Evolutionary conservation across 495 filamentous ascomycete species (phyloP).

Genomic region (Aspergillus nidulans): DNA sequence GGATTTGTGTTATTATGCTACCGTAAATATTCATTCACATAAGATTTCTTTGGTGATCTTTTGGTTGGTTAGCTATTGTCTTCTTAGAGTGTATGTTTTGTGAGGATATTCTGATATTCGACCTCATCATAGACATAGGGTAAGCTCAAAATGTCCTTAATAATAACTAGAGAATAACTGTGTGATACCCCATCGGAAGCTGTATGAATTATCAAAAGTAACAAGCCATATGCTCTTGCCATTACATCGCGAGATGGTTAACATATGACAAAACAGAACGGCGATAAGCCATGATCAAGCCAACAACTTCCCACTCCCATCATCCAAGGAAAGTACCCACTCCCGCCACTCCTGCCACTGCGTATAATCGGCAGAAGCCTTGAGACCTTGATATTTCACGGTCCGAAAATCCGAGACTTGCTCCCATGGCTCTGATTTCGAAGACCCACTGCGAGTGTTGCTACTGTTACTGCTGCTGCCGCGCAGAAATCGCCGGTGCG

Average conservation of each 20-base stretch:
- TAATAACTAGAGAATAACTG: background rate
- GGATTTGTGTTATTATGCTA: too few relatives aligned
- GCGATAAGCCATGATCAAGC: background rate
- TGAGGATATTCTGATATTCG: too few relatives aligned
- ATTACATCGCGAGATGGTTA: background rate
- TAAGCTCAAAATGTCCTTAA: background rate
- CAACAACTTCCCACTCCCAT: conserved; percentile 25
- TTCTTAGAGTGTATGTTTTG: too few relatives aligned
- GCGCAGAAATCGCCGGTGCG: conserved; percentile 34
- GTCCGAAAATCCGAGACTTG: conserved; percentile 67
- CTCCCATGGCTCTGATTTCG: conserved; percentile 52
- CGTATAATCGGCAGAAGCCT: conserved; percentile 60
- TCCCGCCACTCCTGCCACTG: conserved; percentile 75
- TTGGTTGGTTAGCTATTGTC: too few relatives aligned
- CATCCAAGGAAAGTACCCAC: conserved; percentile 56
- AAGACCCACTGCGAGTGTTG: conserved; percentile 7
- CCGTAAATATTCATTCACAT: too few relatives aligned
- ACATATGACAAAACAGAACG: too few relatives aligned
- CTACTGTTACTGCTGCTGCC: conserved; percentile 18
- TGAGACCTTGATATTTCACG: conserved; percentile 76
- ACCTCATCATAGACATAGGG: too few relatives aligned
- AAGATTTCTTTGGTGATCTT: too few relatives aligned
- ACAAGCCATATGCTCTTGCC: background rate
- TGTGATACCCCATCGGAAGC: background rate
- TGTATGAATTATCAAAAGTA: background rate